Evolutionary conservation across 148 eudicot species (phyloP), one percentile per base, ranked within the genome.

Genomic region (Chenopodium berlandieri): DNA sequence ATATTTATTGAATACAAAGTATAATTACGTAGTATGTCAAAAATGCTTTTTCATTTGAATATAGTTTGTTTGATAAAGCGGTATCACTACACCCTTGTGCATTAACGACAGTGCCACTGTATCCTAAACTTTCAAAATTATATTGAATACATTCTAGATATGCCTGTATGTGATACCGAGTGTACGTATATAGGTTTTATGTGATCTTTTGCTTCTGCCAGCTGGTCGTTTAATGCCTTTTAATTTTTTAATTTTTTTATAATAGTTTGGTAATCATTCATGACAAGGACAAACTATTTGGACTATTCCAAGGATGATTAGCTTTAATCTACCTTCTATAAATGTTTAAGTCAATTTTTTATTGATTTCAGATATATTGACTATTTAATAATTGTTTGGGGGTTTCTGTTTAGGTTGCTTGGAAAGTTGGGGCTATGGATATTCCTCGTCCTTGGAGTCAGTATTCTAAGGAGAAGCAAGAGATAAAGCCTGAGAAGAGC

Each of bases 361-460:
- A 20, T 64, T 75, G 25, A 81, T 25, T 20, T 58, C 6, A n/a
- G 71, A 67, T 70, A 50, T 44, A 27, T 20, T 47, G 17, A 64
- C 60, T 16, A 2, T 2, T n/a, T 46, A 10, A 23, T 32, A 17
- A 22, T 32, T 58, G 20, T 44, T 20, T 62, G 30, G 8, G 40
- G 16, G 22, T 56, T 46, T 72, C 11, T 62, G 60, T 76, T 71
- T 82, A 96, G 99, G 84, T 90, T 89, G 99, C 99, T 83, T 86
- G 84, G 63, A 90, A 84, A 87, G 90, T 89, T 80, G 98, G 98
- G 79, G 97, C 94, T 89, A 91, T 92, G 16, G 67, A 91, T 85
- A 87, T 90, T 82, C 97, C 98, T 31, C 92, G 93, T 63, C 91
- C 99, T 75, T 96, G 99, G 99, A 94, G 99, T 88, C 89, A 90